These are phyloP conservation scores for Fusarium sp. DNA, from an alignment of 2,329 filamentous ascomycete species.

Conservation along the genomic window DNA sequence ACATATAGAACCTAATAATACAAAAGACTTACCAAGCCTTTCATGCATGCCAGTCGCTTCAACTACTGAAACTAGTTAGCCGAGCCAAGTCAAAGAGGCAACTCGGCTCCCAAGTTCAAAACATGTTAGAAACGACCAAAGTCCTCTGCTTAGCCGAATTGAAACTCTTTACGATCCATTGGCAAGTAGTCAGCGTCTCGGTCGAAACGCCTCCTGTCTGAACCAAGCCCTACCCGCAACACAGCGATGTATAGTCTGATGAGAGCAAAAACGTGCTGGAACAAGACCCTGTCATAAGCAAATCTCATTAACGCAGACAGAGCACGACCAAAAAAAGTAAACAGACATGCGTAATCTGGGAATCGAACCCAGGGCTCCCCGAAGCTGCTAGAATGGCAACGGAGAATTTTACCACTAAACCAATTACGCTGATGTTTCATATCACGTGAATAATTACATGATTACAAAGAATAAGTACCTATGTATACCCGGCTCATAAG, in stretches of 20 bases:
- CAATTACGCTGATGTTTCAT: not conserved
- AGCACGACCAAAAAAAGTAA: no score
- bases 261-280: no score
- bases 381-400: not conserved
- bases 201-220: slow-evolving; percentile 27
- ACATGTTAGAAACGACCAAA: slow-evolving; percentile 10
- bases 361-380: not conserved
- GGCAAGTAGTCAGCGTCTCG: slow-evolving; percentile 7
- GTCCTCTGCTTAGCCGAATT: slow-evolving; percentile 1
- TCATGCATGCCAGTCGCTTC: not conserved
- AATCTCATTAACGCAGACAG: no score
- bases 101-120: slow-evolving; percentile 7
- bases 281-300: no score
- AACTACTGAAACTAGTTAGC: not conserved
- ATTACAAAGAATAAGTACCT: no score
- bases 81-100: slow-evolving; percentile 11
- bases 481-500: no score
- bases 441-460: not conserved
- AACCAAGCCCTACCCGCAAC: slow-evolving; percentile 3
- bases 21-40: slow-evolving; percentile 4
- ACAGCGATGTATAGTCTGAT: not conserved
- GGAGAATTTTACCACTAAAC: not conserved
- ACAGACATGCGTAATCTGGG: not conserved
- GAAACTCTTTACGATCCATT: slow-evolving; percentile 13
- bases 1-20: slow-evolving; percentile 31